These are phyloP conservation scores for Omphalotus guepiniiformis DNA, from an alignment of 768 basidiomycete species.

Conservation along the genomic window DNA sequence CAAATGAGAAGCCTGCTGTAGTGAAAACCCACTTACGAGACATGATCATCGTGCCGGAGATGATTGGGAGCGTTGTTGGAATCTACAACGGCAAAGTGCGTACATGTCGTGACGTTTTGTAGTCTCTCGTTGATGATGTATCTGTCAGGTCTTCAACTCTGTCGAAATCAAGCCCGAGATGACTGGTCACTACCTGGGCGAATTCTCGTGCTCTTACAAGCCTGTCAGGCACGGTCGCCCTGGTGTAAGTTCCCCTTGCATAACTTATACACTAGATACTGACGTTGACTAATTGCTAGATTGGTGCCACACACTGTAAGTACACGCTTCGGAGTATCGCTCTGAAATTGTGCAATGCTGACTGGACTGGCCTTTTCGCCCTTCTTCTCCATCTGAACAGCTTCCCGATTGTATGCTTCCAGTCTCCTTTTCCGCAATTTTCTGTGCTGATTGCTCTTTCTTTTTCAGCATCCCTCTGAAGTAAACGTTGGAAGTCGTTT, in stretches of 20 bases:
- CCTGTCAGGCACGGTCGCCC: constrained; percentile 99
- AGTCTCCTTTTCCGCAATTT: constrained; percentile 1
- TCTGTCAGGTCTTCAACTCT: constrained; percentile 76
- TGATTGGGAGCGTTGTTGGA: constrained; percentile 98
- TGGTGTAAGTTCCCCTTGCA: constrained; percentile 69
- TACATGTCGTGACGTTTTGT: constrained; percentile 5
- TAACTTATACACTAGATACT: constrained; percentile 8
- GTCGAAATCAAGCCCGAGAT: constrained; percentile 99
- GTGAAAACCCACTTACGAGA: constrained; percentile 99
- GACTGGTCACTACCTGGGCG: constrained; percentile 98
- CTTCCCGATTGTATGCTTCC: constrained; percentile 67
- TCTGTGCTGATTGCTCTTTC: constrained; percentile 11
- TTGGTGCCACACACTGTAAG: constrained; percentile 89
- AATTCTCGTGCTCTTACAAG: constrained; percentile 95
- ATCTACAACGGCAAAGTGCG: constrained; percentile 97
- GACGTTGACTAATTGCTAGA: constrained; percentile 37
- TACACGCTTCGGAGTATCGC: no score
- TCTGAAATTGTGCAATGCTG: not conserved
- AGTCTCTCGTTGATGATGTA: not conserved
- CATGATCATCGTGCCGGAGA: constrained; percentile 99
- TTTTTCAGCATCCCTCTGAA: constrained; percentile 85
- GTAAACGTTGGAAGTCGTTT: constrained; percentile 42
- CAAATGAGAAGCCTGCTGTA: constrained; percentile 97
- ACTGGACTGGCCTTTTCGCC: not conserved
- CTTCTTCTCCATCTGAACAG: constrained; percentile 35